These are phyloP conservation scores for Scheffersomyces titani DNA, from an alignment of 1,139 yeast genomes.

Conservation along the genomic window DNA sequence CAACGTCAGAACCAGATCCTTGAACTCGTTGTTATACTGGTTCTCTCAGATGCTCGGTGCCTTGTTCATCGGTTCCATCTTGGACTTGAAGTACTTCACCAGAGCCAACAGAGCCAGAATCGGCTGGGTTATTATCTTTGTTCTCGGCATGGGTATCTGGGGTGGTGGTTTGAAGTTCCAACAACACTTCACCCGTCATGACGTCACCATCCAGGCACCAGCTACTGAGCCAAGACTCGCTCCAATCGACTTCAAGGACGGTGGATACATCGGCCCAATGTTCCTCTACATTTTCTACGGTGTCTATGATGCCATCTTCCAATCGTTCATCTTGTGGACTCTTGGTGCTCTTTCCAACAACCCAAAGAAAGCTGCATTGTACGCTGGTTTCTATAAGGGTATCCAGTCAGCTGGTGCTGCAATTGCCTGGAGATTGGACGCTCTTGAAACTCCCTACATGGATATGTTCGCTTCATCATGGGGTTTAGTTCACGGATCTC, in stretches of 20 bases:
- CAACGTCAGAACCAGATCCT: constrained; percentile 59
- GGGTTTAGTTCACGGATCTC: constrained; percentile 55
- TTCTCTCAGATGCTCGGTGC: constrained; percentile 62
- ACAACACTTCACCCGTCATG: constrained; percentile 42
- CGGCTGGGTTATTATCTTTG: constrained; percentile 46
- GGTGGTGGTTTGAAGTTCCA: constrained; percentile 64
- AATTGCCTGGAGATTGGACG: constrained; percentile 61
- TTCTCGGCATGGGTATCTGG: constrained; percentile 53
- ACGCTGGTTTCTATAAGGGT: constrained; percentile 65
- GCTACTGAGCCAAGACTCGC: constrained; percentile 14
- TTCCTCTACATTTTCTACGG: constrained; percentile 65
- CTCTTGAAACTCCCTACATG: constrained; percentile 40
- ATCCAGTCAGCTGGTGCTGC: constrained; percentile 67
- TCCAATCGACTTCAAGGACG: constrained; percentile 48
- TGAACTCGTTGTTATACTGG: constrained; percentile 64
- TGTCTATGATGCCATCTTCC: constrained; percentile 57
- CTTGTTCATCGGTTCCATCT: constrained; percentile 43
- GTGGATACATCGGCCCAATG: constrained; percentile 56
- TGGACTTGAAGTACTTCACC: constrained; percentile 44
- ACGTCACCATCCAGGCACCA: constrained; percentile 17
- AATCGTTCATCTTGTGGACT: constrained; percentile 56
- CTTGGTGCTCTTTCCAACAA: constrained; percentile 61
- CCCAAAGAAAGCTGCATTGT: constrained; percentile 56
- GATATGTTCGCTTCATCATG: constrained; percentile 54
- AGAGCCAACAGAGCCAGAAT: constrained; percentile 49